phyloP scores from a whole-genome alignment of 2,329 filamentous ascomycete genomes.

The Neofusicoccum sp. region DNA sequence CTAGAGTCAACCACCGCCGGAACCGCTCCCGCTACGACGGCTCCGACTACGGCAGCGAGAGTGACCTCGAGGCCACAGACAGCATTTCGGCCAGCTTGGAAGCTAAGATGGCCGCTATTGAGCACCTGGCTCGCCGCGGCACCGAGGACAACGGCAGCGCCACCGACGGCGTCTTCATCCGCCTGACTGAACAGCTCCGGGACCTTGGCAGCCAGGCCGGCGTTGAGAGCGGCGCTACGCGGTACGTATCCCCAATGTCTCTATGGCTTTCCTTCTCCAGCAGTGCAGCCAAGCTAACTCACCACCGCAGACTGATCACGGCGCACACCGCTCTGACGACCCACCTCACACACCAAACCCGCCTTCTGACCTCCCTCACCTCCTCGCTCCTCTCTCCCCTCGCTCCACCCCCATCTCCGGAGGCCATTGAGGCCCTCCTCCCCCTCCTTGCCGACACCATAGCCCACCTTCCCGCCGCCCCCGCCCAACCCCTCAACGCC shows the following conservation, averaged over 20 bases:
- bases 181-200: constrained; percentile 69
- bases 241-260: constrained; percentile 49
- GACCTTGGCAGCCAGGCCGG: constrained; percentile 73
- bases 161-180: constrained; percentile 66
- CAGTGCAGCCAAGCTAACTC: neutral
- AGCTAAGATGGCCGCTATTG: constrained; percentile 71
- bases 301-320: constrained; percentile 65
- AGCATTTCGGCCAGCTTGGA: constrained; percentile 69
- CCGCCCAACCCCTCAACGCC: constrained; percentile 65
- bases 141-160: constrained; percentile 68
- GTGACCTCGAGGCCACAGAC: constrained; percentile 66
- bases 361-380: constrained; percentile 72
- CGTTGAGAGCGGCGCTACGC: constrained; percentile 71
- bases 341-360: constrained; percentile 74
- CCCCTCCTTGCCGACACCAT: constrained; percentile 68
- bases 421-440: constrained; percentile 69
- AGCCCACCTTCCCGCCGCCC: constrained; percentile 68
- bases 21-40: constrained; percentile 65
- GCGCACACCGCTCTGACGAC: constrained; percentile 74
- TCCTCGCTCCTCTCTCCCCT: constrained; percentile 73
- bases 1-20: constrained; percentile 41
- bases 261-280: neutral
- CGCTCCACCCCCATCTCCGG: constrained; percentile 62
- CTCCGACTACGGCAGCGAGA: constrained; percentile 71
- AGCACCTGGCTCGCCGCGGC: constrained; percentile 65